phyloP scores from a whole-genome alignment of 306 rosid genomes.

The Carpinus viminea region DNA sequence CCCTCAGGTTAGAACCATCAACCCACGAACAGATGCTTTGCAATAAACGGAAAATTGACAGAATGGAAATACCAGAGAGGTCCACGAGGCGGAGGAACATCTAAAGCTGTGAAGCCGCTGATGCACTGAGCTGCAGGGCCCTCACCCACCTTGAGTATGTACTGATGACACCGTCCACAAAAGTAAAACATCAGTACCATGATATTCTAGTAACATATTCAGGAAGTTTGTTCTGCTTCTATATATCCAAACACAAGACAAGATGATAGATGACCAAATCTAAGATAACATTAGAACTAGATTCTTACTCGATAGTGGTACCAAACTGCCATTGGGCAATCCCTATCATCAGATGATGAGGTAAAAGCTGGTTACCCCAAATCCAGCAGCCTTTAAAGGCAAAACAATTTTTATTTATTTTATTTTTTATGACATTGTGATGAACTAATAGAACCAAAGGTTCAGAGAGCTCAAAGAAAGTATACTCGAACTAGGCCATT shows the following conservation, averaged over 20 bases:
- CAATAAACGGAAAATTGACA: background rate
- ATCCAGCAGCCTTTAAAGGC: background rate
- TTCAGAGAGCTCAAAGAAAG: background rate
- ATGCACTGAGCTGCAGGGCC: slow-evolving; percentile 81
- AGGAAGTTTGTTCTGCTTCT: slow-evolving; percentile 3
- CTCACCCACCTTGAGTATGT: slow-evolving; percentile 72
- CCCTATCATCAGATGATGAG: background rate
- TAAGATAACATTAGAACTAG: background rate
- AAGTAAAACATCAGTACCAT: background rate
- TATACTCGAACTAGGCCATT: background rate
- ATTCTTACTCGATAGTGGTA: background rate
- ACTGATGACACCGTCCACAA: slow-evolving; percentile 55
- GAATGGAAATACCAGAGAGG: slow-evolving; percentile 71
- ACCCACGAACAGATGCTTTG: slow-evolving; percentile 4
- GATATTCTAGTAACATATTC: slow-evolving; percentile 3
- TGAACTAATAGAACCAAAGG: background rate
- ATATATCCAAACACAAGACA: background rate
- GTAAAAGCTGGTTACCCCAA: background rate
- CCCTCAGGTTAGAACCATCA: slow-evolving; percentile 28
- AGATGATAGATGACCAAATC: background rate
- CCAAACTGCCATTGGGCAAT: background rate
- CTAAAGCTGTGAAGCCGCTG: slow-evolving; percentile 78
- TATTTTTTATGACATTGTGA: background rate
- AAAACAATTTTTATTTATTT: background rate
- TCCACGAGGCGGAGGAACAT: slow-evolving; percentile 92